Percentiles rank a stretch among this genome's conserved stretches.
Conservation (phyloP, 2,329 filamentous ascomycete species). For the Colletotrichum eremochloae region DNA sequence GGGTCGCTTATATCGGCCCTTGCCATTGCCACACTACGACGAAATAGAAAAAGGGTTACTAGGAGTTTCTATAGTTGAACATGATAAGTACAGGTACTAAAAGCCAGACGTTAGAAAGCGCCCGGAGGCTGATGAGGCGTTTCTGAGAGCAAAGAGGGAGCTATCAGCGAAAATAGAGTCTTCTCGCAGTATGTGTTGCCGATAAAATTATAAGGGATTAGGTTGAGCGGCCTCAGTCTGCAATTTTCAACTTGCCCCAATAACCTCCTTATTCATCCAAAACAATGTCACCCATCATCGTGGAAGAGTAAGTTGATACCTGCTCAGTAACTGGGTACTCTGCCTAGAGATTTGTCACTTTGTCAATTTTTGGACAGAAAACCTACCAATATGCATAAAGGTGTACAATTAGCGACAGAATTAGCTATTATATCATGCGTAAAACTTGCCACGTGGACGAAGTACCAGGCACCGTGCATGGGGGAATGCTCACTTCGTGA, state of each 20-base stretch:
- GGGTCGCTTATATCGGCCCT: not conserved
- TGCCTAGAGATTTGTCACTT: not conserved
- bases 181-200: not conserved
- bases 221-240: not conserved
- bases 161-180: not conserved
- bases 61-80: not conserved
- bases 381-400: not conserved
- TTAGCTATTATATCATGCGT: not conserved
- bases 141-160: not conserved
- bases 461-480: not conserved
- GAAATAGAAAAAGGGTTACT: not conserved
- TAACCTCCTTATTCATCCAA: not conserved
- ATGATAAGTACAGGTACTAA: not conserved
- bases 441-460: not conserved
- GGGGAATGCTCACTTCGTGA: not conserved
- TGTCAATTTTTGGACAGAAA: not conserved
- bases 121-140: not conserved
- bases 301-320: not conserved
- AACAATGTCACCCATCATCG: not conserved
- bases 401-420: not conserved
- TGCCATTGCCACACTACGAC: not conserved
- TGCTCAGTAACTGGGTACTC: not conserved
- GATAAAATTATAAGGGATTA: not conserved
- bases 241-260: not conserved
- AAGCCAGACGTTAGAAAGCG: not conserved